Conservation (phyloP, 306 rosid genomes). For the Cicer judaicum region DNA sequence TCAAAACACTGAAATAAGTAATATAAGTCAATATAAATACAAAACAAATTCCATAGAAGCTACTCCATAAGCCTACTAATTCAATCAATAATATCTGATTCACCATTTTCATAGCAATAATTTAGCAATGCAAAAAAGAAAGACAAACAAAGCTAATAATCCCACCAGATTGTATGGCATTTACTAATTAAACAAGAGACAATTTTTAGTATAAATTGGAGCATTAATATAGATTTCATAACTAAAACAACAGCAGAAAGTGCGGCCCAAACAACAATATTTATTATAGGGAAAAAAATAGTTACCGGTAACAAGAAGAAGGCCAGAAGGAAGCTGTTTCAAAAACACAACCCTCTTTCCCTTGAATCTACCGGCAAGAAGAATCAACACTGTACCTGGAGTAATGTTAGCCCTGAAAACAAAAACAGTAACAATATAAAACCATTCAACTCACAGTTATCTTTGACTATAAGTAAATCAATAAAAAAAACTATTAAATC, state of each 20-base stretch:
- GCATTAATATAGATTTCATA: background rate
- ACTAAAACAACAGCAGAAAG: background rate
- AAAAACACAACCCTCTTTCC: constrained; percentile 73
- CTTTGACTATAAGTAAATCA: no score
- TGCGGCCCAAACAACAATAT: background rate
- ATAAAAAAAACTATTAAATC: background rate
- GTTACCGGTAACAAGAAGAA: constrained; percentile 71
- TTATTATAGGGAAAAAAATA: background rate
- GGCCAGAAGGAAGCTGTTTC: constrained; percentile 70
- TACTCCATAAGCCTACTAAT: background rate
- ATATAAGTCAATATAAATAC: background rate
- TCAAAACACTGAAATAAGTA: background rate
- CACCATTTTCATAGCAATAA: background rate
- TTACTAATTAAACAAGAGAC: no score
- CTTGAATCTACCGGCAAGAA: constrained; percentile 74
- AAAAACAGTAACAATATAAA: background rate
- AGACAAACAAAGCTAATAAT: background rate
- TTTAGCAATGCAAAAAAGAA: background rate
- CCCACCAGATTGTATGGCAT: background rate
- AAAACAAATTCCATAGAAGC: background rate
- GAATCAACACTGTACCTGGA: constrained; percentile 66
- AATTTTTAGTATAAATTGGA: background rate
- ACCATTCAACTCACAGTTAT: background rate
- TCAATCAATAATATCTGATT: background rate
- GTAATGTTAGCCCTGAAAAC: constrained; percentile 61